These are phyloP conservation scores for Brassica juncea DNA, from an alignment of 345 rosid species.

Conservation along the genomic window DNA sequence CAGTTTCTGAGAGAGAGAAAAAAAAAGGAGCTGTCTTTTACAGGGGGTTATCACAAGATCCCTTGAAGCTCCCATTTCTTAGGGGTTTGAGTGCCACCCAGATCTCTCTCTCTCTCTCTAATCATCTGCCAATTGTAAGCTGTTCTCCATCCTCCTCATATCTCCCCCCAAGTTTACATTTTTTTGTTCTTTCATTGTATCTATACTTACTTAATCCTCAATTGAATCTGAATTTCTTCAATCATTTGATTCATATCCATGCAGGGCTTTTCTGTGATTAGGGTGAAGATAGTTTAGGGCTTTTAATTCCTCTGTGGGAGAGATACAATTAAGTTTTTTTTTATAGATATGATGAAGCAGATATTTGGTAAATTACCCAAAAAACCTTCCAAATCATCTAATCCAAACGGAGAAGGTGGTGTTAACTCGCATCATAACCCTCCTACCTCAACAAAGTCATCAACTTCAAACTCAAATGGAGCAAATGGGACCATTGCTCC, in stretches of 20 bases:
- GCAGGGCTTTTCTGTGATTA: constrained; percentile 33
- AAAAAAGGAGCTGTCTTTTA: constrained; percentile 24
- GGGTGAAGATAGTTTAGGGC: constrained; percentile 16
- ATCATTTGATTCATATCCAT: constrained; percentile 14
- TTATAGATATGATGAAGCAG: constrained; percentile 69
- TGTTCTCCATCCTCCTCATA: neutral
- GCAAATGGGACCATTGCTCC: constrained; percentile 49
- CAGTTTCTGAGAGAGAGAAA: constrained; percentile 21
- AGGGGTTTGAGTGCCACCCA: constrained; percentile 25
- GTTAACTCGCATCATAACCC: neutral
- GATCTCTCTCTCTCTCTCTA: constrained; percentile 29
- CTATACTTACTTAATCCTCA: neutral
- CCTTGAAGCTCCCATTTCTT: constrained; percentile 9
- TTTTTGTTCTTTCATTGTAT: neutral
- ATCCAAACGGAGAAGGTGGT: constrained; percentile 43
- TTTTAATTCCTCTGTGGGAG: neutral
- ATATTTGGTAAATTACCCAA: constrained; percentile 71
- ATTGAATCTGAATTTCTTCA: neutral
- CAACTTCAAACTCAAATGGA: constrained; percentile 46
- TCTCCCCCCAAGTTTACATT: constrained; percentile 5
- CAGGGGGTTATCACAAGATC: constrained; percentile 46
- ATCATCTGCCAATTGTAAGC: constrained; percentile 27
- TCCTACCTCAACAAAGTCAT: constrained; percentile 21
- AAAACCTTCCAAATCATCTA: constrained; percentile 70
- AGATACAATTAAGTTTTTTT: constrained; percentile 16